Conservation (phyloP, 805 yeast genomes). For the Debaryomyces hansenii region DNA sequence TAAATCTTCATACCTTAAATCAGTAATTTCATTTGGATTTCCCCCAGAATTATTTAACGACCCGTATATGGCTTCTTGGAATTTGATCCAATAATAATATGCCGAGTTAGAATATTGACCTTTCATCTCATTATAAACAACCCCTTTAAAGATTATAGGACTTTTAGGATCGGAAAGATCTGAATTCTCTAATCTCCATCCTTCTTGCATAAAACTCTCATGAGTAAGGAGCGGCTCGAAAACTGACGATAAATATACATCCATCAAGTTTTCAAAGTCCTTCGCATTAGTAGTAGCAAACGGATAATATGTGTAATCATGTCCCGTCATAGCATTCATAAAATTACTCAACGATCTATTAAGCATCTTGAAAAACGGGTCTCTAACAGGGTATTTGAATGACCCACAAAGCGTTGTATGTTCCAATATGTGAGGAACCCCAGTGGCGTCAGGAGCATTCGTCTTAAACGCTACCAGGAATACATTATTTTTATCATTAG, state of each 20-base stretch:
- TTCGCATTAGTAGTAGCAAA: conserved; percentile 88
- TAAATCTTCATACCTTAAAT: conserved; percentile 71
- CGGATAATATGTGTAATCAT: conserved; percentile 93
- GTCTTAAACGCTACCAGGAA: conserved; percentile 90
- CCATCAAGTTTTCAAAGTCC: conserved; percentile 81
- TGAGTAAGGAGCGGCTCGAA: conserved; percentile 74
- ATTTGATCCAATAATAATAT: conserved; percentile 80
- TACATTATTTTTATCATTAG: conserved; percentile 82
- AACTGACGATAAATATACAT: conserved; percentile 85
- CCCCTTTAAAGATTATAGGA: conserved; percentile 84
- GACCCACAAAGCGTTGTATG: conserved; percentile 97
- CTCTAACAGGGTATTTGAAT: conserved; percentile 85
- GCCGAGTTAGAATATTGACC: conserved; percentile 92
- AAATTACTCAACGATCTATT: conserved; percentile 92
- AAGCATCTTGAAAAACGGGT: conserved; percentile 97
- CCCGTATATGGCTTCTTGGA: conserved; percentile 81
- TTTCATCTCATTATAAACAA: conserved; percentile 97
- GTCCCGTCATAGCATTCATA: conserved; percentile 99
- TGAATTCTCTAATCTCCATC: conserved; percentile 91
- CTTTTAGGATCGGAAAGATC: conserved; percentile 54
- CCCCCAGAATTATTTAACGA: conserved; percentile 91
- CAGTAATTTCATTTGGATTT: conserved; percentile 80
- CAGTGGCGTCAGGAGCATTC: conserved; percentile 91
- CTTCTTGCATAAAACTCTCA: conserved; percentile 91
- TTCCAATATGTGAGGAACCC: conserved; percentile 94